Base-by-base conservation (phyloP, 345 rosid species). In the Populus nigra region DNA sequence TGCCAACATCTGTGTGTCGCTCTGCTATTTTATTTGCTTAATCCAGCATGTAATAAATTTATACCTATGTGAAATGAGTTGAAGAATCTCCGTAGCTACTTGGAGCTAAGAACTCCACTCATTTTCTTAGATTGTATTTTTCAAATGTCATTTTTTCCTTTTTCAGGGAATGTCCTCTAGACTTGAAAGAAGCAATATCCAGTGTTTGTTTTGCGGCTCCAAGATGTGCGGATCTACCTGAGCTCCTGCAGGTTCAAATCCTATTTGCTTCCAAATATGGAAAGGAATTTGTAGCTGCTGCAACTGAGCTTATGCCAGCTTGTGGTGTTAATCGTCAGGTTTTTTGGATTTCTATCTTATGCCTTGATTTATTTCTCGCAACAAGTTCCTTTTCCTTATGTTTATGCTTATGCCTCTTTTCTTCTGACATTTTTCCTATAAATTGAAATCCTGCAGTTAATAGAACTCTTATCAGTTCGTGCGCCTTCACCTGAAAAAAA, bases 321-420 rank as follows among this genome's bases (percentile, higher is more conserved):
- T 93, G 95, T 82, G 98, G 99, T 74, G 99, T 96, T 72, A 96
- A 93, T 82, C 97, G 98, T 73, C 93, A 93, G 99, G 99, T 96
- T 49, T 77, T 29, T 25, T 59, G 45, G 79, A 50, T 35, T 78
- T 55, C 65, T 25, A 23, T 61, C 20, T 57, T 27, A 5, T 47
- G 22, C 36, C 61, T 78, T 53, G 57, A 71, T 18, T 62, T 77
- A 36, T 9, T 83, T 72, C 67, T 23, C 22, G 36, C 61, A 50
- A 43, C 13, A 36, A 27, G 9, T 65, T 71, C 69, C 57, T 41
- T 22, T 72, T 20, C 43, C n/a, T 38, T 43, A 71, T 18, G 3
- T 36, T 49, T 67, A 29, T 65, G 18, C 41, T 35, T 29, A 53
- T 53, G 59, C n/a, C 62, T 70, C 2, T 65, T 43, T 20, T 50